These are phyloP conservation scores for Magnusiomyces magnusii DNA, from an alignment of 1,139 yeast genomes.

Conservation along the genomic window DNA sequence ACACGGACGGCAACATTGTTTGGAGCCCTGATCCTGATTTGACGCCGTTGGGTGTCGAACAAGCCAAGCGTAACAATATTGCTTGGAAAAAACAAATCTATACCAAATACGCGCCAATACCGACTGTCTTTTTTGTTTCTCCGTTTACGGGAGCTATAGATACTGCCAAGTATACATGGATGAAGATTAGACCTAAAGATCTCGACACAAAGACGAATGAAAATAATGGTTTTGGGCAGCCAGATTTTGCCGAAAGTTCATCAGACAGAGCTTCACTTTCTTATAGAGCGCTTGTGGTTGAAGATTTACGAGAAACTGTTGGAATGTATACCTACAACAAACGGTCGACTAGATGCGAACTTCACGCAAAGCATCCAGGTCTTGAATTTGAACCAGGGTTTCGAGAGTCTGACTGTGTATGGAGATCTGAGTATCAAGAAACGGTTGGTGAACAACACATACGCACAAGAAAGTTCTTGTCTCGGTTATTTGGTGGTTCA, in stretches of 20 bases:
- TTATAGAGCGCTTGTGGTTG: slow-evolving; percentile 37
- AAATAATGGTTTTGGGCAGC: too few species aligned
- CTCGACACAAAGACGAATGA: too few species aligned
- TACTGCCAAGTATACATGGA: slow-evolving; percentile 56
- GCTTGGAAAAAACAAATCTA: slow-evolving; percentile 41
- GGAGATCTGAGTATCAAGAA: slow-evolving; percentile 40
- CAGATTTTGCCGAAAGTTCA: slow-evolving; percentile 19
- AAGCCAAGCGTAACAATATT: slow-evolving; percentile 40
- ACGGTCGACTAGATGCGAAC: slow-evolving; percentile 40
- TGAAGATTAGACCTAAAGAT: slow-evolving; percentile 29
- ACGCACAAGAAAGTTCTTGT: slow-evolving; percentile 45
- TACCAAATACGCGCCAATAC: slow-evolving; percentile 44
- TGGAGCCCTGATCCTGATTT: slow-evolving; percentile 69
- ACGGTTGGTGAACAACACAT: slow-evolving; percentile 42
- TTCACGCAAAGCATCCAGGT: slow-evolving; percentile 35
- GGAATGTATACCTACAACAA: slow-evolving; percentile 65
- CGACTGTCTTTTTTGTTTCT: slow-evolving; percentile 48
- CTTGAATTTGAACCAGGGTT: slow-evolving; percentile 39
- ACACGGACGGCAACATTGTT: slow-evolving; percentile 47
- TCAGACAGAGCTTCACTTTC: slow-evolving; percentile 17
- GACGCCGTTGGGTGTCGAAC: slow-evolving; percentile 52
- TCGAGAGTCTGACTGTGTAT: slow-evolving; percentile 43
- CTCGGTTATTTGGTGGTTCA: slow-evolving; percentile 22
- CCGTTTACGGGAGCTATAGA: slow-evolving; percentile 60
- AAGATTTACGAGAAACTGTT: slow-evolving; percentile 56